These are phyloP conservation scores for Fusarium burgessii DNA, from an alignment of 2,329 filamentous ascomycete genomes.

Conservation along the genomic window DNA sequence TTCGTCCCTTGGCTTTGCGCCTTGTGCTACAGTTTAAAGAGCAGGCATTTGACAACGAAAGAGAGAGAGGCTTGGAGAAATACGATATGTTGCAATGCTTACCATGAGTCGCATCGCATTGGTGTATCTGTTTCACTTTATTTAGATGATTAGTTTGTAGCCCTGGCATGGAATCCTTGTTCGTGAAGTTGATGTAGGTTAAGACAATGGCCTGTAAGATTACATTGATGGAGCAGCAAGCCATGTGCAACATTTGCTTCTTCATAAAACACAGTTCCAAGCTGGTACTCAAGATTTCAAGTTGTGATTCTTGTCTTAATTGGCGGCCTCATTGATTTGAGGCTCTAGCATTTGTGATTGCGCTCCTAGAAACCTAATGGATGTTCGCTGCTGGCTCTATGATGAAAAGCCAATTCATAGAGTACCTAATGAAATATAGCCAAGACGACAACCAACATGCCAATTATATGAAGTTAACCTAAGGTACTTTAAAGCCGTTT, in stretches of 20 bases:
- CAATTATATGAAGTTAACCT: not conserved
- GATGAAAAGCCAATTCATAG: no score
- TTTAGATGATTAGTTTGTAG: not conserved
- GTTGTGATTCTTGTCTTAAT: not conserved
- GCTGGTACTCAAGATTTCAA: not conserved
- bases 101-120: not conserved
- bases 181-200: constrained; percentile 1
- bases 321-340: not conserved
- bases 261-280: not conserved
- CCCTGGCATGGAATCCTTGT: not conserved
- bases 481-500: not conserved
- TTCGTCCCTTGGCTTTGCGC: not conserved
- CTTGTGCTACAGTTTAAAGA: not conserved
- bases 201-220: not conserved
- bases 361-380: no score
- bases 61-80: constrained; percentile 3
- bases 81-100: constrained; percentile 4
- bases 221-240: not conserved
- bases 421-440: no score
- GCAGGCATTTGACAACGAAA: not conserved
- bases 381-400: not conserved
- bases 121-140: constrained; percentile 4
- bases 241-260: not conserved
- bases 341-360: no score
- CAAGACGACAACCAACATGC: no score